phyloP scores from a whole-genome alignment of 768 basidiomycete genomes.

The Xerocomellus dryophilus region DNA sequence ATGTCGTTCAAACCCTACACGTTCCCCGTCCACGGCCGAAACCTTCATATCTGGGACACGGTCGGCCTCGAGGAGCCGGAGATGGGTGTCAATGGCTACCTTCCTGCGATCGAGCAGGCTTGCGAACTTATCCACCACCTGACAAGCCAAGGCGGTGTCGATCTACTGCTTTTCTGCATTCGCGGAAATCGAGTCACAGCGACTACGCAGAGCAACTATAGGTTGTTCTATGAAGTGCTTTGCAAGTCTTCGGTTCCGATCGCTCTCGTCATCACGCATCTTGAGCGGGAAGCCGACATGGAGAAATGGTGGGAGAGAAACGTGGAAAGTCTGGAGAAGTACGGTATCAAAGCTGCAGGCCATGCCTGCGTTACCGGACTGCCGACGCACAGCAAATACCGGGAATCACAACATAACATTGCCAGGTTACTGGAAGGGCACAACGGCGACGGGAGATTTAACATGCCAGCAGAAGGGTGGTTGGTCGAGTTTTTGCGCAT shows the following conservation, averaged over 20 bases:
- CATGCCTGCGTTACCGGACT: slow-evolving; percentile 38
- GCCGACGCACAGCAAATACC: slow-evolving; percentile 28
- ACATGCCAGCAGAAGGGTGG: slow-evolving; percentile 28
- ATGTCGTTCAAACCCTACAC: slow-evolving; percentile 31
- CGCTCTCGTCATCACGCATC: slow-evolving; percentile 37
- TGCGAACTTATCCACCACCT: slow-evolving; percentile 35
- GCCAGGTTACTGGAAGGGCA: slow-evolving; percentile 12
- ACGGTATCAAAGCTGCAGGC: slow-evolving; percentile 26
- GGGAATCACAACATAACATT: slow-evolving; percentile 21
- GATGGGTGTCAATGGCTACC: slow-evolving; percentile 24
- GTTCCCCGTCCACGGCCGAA: slow-evolving; percentile 16
- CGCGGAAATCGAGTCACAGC: slow-evolving; percentile 41
- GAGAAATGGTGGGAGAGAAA: slow-evolving; percentile 37
- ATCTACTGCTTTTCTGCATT: slow-evolving; percentile 42
- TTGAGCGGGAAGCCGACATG: slow-evolving; percentile 37
- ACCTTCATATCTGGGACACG: slow-evolving; percentile 34
- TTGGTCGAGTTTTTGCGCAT: slow-evolving; percentile 22
- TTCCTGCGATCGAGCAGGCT: slow-evolving; percentile 32
- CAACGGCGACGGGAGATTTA: slow-evolving; percentile 16
- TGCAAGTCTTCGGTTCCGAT: slow-evolving; percentile 35
- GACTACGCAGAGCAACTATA: slow-evolving; percentile 38
- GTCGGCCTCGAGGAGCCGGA: slow-evolving; percentile 35
- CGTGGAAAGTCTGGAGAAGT: slow-evolving; percentile 16
- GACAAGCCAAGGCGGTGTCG: slow-evolving; percentile 32
- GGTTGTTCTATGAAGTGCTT: slow-evolving; percentile 41